Conservation (phyloP, 2,329 filamentous ascomycete genomes). For the Ceratocystis cacaofunesta region DNA sequence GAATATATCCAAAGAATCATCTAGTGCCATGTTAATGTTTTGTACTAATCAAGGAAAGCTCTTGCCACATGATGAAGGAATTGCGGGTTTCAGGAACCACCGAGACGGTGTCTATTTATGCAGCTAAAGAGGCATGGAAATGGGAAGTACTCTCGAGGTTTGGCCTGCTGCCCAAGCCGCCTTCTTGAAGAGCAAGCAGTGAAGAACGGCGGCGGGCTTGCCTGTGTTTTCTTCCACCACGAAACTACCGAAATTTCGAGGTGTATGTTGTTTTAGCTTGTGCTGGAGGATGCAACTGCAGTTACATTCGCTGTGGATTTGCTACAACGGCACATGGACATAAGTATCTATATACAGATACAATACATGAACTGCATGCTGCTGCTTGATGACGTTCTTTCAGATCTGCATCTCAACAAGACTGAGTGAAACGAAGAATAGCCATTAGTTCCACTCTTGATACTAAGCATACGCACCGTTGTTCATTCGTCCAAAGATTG, state of each 20-base stretch:
- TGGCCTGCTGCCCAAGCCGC: background rate
- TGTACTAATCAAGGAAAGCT: background rate
- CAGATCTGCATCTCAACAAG: no score
- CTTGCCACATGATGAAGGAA: background rate
- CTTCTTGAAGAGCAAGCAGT: background rate
- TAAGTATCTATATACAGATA: background rate
- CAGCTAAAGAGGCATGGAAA: background rate
- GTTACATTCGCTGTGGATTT: background rate
- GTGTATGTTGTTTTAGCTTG: background rate
- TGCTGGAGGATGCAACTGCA: background rate
- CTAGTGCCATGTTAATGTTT: background rate
- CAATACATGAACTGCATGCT: no score
- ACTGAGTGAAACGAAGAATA: no score
- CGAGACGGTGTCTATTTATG: background rate
- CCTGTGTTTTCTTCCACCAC: no score
- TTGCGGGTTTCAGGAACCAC: background rate
- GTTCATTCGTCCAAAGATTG: background rate
- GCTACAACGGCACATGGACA: background rate
- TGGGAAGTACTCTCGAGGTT: background rate
- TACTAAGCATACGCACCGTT: no score
- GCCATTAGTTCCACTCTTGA: no score
- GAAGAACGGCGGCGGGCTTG: no score
- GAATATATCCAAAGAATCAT: background rate
- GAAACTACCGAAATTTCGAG: background rate
- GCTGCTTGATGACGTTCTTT: no score